Evolutionary conservation across 345 rosid species (phyloP), one percentile per base, ranked within the genome.

Genomic region (Syzygium jambos): DNA sequence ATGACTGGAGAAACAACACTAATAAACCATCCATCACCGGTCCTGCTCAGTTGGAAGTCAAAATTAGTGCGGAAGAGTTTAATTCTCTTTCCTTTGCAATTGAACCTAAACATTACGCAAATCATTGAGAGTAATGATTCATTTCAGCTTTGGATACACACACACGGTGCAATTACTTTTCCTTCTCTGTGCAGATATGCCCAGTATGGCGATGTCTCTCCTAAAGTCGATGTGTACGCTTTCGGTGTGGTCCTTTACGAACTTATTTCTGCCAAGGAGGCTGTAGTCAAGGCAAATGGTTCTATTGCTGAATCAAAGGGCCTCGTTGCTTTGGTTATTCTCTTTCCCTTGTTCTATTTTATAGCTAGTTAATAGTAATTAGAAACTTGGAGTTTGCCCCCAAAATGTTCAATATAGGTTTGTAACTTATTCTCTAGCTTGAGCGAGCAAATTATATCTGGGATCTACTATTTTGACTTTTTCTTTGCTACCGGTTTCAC

Each of bases 241-340:
- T 95, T 98, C 85, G 99, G 99, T 52, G 99, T 98, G 87, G 98
- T 98, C 84, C 97, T 98, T 38, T 98, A 94, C 61, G 99, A 98
- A 85, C 96, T 98, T 86, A 94, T 98, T 49, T 96, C 99, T 78
- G 99, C 97, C 9, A 98, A 96, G 91, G 95, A 92, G 30, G 99
- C 99, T 22, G 93, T 98, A 30, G 96, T 96, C 89, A 95, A 92
- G 92, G 23, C 83, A 22, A 93, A 88, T 29, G 93, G 88, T 83
- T 59, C 95, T 17, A 30, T 52, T 83, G 87, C 95, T 85, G 98
- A 95, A 85, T 90, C 98, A 46, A 95, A 90, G 90, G 97, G 99
- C 78, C 99, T 98, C 22, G 98, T 98, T 87, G 95, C 94, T 87
- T 90, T 98, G 99, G 99, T 98, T 84, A 86, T 43, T 87, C 59